Evolutionary conservation across 441 rosid genomes (phyloP).

Genomic region (Omphalea diandra): DNA sequence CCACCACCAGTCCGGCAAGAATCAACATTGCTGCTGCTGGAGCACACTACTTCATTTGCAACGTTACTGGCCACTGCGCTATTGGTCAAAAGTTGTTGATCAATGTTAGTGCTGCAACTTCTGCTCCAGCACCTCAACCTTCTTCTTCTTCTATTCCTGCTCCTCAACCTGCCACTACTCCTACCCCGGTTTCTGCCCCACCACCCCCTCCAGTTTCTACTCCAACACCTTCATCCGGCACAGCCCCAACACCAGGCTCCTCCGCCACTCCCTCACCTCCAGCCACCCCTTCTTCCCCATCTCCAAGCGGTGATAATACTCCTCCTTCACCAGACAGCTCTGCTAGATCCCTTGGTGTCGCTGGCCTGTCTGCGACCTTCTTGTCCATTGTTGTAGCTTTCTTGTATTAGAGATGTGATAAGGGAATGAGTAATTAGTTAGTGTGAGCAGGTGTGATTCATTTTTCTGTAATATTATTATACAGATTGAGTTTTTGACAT

Average conservation of each 20-base stretch:
- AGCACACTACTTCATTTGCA: conserved; percentile 38
- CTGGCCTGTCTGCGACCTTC: conserved; percentile 28
- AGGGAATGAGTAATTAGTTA: conserved; percentile 2
- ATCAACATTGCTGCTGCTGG: conserved; percentile 36
- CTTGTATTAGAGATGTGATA: conserved; percentile 30
- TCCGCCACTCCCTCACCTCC: conserved; percentile 17
- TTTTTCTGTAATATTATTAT: conserved; percentile 22
- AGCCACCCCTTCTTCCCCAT: conserved; percentile 19
- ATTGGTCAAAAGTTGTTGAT: conserved; percentile 43
- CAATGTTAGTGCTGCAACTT: conserved; percentile 30
- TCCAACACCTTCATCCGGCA: too few species aligned
- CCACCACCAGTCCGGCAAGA: conserved; percentile 30
- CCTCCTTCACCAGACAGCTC: conserved; percentile 39
- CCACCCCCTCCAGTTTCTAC: conserved; percentile 18
- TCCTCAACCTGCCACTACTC: conserved; percentile 19
- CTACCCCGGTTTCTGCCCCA: conserved; percentile 24
- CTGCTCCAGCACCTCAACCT: conserved; percentile 25
- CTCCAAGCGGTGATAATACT: conserved; percentile 24
- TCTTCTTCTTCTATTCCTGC: conserved; percentile 29
- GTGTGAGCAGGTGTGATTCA: conserved; percentile 20
- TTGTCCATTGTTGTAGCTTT: conserved; percentile 30
- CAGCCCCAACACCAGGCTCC: not conserved
- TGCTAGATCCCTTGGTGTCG: conserved; percentile 33
- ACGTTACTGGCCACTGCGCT: conserved; percentile 28
- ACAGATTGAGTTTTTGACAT: conserved; percentile 15